Evolutionary conservation across 2,329 filamentous ascomycete genomes (phyloP).

Genomic region (Coleophoma crateriformis): DNA sequence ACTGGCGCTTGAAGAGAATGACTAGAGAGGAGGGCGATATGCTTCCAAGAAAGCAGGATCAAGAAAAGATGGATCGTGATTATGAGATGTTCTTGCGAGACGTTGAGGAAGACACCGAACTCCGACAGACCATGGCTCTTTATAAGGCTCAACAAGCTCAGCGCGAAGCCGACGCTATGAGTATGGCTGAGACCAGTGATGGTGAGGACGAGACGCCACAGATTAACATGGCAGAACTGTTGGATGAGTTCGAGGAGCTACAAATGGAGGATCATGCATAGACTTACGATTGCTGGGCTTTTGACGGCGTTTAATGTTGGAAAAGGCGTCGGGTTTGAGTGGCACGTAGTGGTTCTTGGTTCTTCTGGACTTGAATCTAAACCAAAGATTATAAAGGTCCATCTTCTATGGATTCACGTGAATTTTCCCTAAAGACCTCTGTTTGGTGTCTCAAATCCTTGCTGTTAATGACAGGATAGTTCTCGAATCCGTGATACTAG

Average conservation of each 20-base stretch:
- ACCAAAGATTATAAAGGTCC: too few relatives aligned
- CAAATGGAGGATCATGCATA: conserved; percentile 40
- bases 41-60: conserved; percentile 79
- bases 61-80: conserved; percentile 83
- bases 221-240: conserved; percentile 73
- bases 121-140: conserved; percentile 75
- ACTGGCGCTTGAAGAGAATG: conserved; percentile 96
- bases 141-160: conserved; percentile 60
- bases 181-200: conserved; percentile 56
- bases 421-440: too few relatives aligned
- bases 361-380: too few relatives aligned
- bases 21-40: conserved; percentile 82
- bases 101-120: conserved; percentile 90
- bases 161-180: conserved; percentile 59
- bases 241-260: conserved; percentile 92
- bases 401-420: too few relatives aligned
- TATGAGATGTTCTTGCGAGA: conserved; percentile 97
- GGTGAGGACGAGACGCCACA: conserved; percentile 61
- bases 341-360: neutral
- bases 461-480: too few relatives aligned
- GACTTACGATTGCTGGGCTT: neutral
- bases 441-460: too few relatives aligned
- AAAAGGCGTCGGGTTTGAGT: neutral
- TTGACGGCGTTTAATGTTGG: neutral
- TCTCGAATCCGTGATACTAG: too few relatives aligned